Evolutionary conservation across 495 filamentous ascomycete species (phyloP).

Genomic region (Neurospora sp.): DNA sequence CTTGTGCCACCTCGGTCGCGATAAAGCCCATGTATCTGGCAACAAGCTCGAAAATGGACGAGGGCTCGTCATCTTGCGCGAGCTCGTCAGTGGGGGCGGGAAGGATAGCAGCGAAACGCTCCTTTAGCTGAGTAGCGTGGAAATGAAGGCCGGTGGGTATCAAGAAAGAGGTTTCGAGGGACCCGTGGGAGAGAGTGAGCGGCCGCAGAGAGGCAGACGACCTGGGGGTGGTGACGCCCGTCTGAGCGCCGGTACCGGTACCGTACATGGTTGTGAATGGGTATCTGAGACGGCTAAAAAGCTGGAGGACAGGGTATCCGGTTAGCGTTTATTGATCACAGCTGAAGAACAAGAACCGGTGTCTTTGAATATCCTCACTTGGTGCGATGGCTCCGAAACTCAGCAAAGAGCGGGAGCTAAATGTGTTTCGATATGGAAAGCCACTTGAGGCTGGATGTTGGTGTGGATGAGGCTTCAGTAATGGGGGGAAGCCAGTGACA

Average conservation of each 20-base stretch:
- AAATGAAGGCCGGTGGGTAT: constrained; percentile 92
- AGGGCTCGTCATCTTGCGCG: constrained; percentile 95
- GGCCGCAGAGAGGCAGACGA: constrained; percentile 81
- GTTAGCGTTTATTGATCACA: neutral
- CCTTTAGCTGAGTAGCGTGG: constrained; percentile 85
- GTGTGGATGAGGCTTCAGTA: neutral
- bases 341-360: neutral
- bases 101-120: constrained; percentile 72
- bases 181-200: constrained; percentile 80
- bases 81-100: constrained; percentile 91
- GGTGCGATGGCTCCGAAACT: constrained; percentile 23
- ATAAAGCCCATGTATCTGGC: constrained; percentile 86
- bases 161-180: constrained; percentile 88
- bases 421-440: neutral
- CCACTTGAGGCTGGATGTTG: neutral
- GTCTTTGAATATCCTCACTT: neutral
- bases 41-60: constrained; percentile 81
- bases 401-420: constrained; percentile 29
- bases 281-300: constrained; percentile 13
- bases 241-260: constrained; percentile 71
- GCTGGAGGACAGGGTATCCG: neutral
- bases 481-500: neutral
- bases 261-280: constrained; percentile 62
- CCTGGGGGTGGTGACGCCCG: constrained; percentile 89
- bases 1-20: constrained; percentile 75